phyloP scores from a whole-genome alignment of 2,329 filamentous ascomycete species.

The Hyphodiscus sp. region DNA sequence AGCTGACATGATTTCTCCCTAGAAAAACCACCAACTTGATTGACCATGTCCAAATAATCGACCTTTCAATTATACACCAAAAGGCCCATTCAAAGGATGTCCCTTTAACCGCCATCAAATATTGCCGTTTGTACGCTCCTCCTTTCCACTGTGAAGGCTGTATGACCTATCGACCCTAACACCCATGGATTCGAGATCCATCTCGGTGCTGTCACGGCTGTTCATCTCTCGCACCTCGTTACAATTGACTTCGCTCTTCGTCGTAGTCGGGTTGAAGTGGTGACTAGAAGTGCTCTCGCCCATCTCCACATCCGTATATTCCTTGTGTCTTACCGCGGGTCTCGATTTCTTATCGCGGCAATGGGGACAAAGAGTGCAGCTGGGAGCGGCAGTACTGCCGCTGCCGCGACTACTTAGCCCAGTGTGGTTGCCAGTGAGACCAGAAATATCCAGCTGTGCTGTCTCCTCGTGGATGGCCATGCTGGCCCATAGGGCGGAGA shows the following conservation, averaged over 20 bases:
- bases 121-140: not conserved
- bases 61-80: too few species aligned
- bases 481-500: constrained; percentile 61
- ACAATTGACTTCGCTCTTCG: constrained; percentile 10
- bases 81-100: too few species aligned
- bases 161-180: constrained; percentile 22
- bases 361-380: not conserved
- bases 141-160: constrained; percentile 11
- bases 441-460: constrained; percentile 16
- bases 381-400: constrained; percentile 5
- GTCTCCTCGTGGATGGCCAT: constrained; percentile 18
- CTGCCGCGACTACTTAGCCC: constrained; percentile 9
- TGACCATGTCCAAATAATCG: too few species aligned
- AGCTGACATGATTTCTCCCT: not conserved
- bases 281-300: not conserved
- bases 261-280: constrained; percentile 3
- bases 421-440: not conserved
- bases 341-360: too few species aligned
- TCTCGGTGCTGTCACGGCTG: constrained; percentile 20
- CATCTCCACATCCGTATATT: constrained; percentile 10
- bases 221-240: constrained; percentile 1
- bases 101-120: not conserved
- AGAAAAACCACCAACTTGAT: too few species aligned
- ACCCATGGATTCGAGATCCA: constrained; percentile 24
- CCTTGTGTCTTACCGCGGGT: not conserved